Percentiles rank a stretch among this genome's conserved stretches.
Evolutionary conservation across 2,329 filamentous ascomycete genomes (phyloP).

Genomic region (Cercospora beticola): DNA sequence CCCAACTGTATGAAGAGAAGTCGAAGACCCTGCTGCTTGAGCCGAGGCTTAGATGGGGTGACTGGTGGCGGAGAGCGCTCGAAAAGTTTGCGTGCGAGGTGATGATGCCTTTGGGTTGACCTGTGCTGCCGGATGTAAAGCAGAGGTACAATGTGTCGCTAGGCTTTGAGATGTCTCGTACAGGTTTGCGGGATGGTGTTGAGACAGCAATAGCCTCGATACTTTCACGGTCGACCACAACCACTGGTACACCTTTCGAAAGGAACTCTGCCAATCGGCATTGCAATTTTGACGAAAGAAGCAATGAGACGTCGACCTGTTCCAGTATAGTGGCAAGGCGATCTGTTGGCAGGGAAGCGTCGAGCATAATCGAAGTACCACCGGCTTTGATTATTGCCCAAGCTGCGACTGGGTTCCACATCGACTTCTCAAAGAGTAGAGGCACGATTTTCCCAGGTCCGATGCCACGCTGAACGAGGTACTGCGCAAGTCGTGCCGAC

Average conservation of each 20-base stretch:
- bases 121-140: constrained; percentile 15
- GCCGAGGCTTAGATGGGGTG: neutral
- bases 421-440: constrained; percentile 43
- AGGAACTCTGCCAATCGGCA: neutral
- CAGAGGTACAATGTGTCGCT: neutral
- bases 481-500: constrained; percentile 3
- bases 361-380: constrained; percentile 40
- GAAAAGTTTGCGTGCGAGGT: constrained; percentile 13
- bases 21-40: neutral
- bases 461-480: neutral
- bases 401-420: constrained; percentile 40
- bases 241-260: neutral
- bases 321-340: constrained; percentile 12
- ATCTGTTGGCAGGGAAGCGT: constrained; percentile 31
- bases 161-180: neutral
- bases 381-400: constrained; percentile 43
- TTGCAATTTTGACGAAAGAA: constrained; percentile 11
- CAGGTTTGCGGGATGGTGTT: neutral
- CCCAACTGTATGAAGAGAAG: neutral
- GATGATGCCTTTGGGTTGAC: constrained; percentile 16
- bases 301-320: constrained; percentile 27
- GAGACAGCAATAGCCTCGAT: too few species aligned
- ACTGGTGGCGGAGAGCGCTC: constrained; percentile 10
- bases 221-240: neutral
- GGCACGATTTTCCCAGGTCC: neutral